Base-by-base conservation (phyloP, 1,284 basidiomycete genomes). In the Sporisorium exsertum region DNA sequence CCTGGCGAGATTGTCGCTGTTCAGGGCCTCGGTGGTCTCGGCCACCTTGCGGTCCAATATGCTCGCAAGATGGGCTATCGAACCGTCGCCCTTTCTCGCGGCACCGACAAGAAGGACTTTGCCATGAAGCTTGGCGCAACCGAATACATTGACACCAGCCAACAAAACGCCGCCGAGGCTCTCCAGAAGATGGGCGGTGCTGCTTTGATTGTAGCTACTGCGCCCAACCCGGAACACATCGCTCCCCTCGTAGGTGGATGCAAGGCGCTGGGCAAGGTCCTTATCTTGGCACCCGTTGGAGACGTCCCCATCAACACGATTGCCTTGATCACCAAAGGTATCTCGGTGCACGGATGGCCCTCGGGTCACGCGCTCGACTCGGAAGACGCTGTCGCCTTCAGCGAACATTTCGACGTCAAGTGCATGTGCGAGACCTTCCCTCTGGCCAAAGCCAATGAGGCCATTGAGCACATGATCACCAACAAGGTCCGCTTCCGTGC, bases 171-270 rank as follows among this genome's bases (percentile, higher is more conserved):
- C 12, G 83, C 81, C n/a, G 80, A 85, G 45, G 82, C 77, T 24
- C 76, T 87, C 16, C 73, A 85, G 51, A 85, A 87, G 80, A 67
- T 87, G 35, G 87, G 87, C 13, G 87, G 86, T 18, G 87, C 87
- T 12, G 82, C 83, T 24, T 64, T 85, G 42, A 82, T 87, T 53
- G 59, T 87, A 24, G 80, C 78, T 37, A 87, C 86, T 29, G 86
- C 86, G 0, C 86, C 86, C 9, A 74, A 70, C 49, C 61, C 83
- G 1, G 78, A 86, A 20, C 74, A 83, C 64, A 82, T 86, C 58
- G 59, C 78, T 27, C 75, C 70, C 7, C 74, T 87, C 16, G 63
- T 87, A 24, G 57, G 67, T 12, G 86, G 85, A 0, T 82, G 87
- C 54, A 80, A 77, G 15, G 75, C 85, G 6, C 75, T 81, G 26